Percentiles rank a stretch among this genome's conserved stretches.
Conservation (phyloP, 2,329 filamentous ascomycete genomes). For the Penicillium sp. region DNA sequence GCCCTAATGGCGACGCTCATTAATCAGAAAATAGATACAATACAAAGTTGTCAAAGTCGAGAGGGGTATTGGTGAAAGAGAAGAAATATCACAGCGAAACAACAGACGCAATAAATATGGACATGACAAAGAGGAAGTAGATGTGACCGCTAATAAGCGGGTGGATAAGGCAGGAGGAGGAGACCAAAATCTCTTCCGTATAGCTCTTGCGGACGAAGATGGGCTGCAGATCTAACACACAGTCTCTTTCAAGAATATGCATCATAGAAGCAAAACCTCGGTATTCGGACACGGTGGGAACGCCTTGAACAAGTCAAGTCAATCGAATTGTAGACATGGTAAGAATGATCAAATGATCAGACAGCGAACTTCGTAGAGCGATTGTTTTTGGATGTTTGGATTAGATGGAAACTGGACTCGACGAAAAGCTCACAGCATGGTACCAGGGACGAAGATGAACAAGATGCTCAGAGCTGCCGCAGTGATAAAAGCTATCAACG, state of each 20-base stretch:
- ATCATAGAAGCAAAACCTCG: slow-evolving; percentile 16
- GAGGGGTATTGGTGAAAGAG: slow-evolving; percentile 31
- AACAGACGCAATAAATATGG: slow-evolving; percentile 18
- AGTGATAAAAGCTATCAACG: slow-evolving; percentile 64
- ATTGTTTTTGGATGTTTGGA: background rate
- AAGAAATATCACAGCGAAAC: slow-evolving; percentile 7
- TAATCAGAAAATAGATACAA: slow-evolving; percentile 24
- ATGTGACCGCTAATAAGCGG: slow-evolving; percentile 7
- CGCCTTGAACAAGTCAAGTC: slow-evolving; percentile 2
- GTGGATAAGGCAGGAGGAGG: slow-evolving; percentile 2
- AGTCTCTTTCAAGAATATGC: slow-evolving; percentile 8
- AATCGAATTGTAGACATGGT: background rate
- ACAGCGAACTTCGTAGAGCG: background rate
- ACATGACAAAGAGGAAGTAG: slow-evolving; percentile 17
- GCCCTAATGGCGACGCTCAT: slow-evolving; percentile 19
- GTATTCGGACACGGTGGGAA: slow-evolving; percentile 8
- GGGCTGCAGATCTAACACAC: background rate
- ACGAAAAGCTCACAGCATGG: slow-evolving; percentile 29
- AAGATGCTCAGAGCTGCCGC: slow-evolving; percentile 76
- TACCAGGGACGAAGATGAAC: slow-evolving; percentile 92
- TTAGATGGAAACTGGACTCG: background rate
- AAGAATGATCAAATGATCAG: background rate
- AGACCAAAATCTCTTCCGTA: background rate
- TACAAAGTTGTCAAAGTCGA: slow-evolving; percentile 18
- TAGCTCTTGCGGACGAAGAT: background rate